Conservation (phyloP, 2,329 filamentous ascomycete species). For the Dothideomycetidae sp. region DNA sequence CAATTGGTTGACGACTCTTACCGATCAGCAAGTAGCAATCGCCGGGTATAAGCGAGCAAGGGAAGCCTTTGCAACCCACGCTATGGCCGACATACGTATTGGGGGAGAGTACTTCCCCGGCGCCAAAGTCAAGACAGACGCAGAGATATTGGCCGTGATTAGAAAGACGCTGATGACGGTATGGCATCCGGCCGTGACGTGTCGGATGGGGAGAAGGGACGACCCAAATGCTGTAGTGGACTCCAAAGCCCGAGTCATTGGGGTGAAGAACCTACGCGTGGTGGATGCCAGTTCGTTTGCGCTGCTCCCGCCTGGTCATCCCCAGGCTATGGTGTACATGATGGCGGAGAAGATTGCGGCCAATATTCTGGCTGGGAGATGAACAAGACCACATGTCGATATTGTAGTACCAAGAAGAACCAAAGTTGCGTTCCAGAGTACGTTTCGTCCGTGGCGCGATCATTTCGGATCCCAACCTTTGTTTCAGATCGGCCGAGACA, state of each 20-base stretch:
- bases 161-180: slow-evolving; percentile 7
- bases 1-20: slow-evolving; percentile 27
- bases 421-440: too few species aligned
- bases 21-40: slow-evolving; percentile 17
- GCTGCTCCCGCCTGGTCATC: slow-evolving; percentile 14
- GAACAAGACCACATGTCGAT: too few species aligned
- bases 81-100: not conserved
- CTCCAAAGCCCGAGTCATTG: slow-evolving; percentile 19
- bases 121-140: slow-evolving; percentile 6
- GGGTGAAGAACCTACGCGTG: slow-evolving; percentile 18
- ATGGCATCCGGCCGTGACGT: slow-evolving; percentile 4
- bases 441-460: too few species aligned
- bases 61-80: not conserved
- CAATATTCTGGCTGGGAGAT: not conserved
- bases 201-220: slow-evolving; percentile 14
- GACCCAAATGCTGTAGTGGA: slow-evolving; percentile 20
- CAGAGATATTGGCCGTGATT: slow-evolving; percentile 4
- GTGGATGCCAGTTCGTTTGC: slow-evolving; percentile 23
- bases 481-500: too few species aligned
- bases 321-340: slow-evolving; percentile 15
- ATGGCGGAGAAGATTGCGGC: slow-evolving; percentile 15
- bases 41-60: slow-evolving; percentile 1
- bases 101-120: slow-evolving; percentile 7
- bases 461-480: too few species aligned
- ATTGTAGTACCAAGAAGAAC: too few species aligned